Base-by-base conservation (phyloP, 2,329 filamentous ascomycete genomes). In the Cryphonectria nitschkei region DNA sequence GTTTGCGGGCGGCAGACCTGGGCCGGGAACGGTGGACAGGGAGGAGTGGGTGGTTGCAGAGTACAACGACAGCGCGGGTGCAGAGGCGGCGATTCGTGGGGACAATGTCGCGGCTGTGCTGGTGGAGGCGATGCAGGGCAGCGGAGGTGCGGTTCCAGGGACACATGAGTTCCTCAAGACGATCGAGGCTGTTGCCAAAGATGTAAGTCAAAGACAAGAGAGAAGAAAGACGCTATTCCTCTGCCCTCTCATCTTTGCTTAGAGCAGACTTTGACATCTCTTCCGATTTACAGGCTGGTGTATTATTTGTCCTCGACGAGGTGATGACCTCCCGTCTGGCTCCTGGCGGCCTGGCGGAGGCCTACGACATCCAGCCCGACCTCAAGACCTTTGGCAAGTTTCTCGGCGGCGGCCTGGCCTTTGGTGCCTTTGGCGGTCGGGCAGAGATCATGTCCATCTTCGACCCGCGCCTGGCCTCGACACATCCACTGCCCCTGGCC, bases 291-390 rank as follows among this genome's bases (percentile, higher is more conserved):
- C 60, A 84, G 75, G 78, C 82, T 0, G 86, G 85, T 1, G 87
- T 87, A 0, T 70, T 93, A 0, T 85, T 93, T 73, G 88, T 93
- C 50, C 81, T 92, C 19, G 91, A 93, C 76, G 91, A 93, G 79
- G 90, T 93, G 7, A 90, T 92, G 86, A 92, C 90, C 0, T 90
- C 87, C 3, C 84, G 90, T 2, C 79, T 92, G 39, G 79, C 82
- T 26, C 81, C 81, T 1, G 80, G 83, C 8, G 89, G 90, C 0
- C 77, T 89, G 3, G 82, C 84, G 7, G 75, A 78, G 2, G 72
- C 79, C 32, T 71, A 81, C 37, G 81, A 79, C 1, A 76, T 90
- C 9, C 80, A 79, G 2, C 89, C 90, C 0, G 90, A 92, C 75
- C 39, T 89, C 29, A 84, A 82, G 39, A 86, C 86, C 0, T 74